Conservation (phyloP, 1,284 basidiomycete genomes). For the Boletus albobrunnescens region DNA sequence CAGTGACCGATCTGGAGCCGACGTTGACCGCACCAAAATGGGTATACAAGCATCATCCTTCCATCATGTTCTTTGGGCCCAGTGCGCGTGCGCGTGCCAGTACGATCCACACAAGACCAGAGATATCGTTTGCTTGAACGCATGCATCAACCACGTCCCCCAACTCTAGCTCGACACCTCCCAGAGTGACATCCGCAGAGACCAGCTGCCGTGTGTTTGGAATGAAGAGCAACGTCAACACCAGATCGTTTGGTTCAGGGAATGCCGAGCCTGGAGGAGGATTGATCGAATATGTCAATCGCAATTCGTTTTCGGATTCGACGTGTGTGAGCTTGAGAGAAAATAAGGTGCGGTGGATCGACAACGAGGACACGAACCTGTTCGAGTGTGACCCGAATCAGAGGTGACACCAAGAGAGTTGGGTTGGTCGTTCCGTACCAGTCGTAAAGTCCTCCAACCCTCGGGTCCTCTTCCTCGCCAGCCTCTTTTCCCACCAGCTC, state of each 20-base stretch:
- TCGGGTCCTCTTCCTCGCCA: constrained; percentile 62
- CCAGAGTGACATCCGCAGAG: constrained; percentile 49
- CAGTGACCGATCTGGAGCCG: background rate
- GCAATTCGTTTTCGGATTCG: constrained; percentile 70
- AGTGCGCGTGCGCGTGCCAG: constrained; percentile 41
- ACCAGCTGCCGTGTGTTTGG: constrained; percentile 64
- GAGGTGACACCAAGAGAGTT: background rate
- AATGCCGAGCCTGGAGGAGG: constrained; percentile 19
- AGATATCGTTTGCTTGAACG: constrained; percentile 64
- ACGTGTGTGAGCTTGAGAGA: constrained; percentile 57
- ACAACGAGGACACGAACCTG: constrained; percentile 68
- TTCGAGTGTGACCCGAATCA: background rate
- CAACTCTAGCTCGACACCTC: constrained; percentile 49
- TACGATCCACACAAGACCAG: constrained; percentile 66
- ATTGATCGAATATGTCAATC: constrained; percentile 57
- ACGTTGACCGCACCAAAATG: too few species aligned
- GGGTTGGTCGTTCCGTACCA: constrained; percentile 44
- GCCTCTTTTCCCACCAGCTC: constrained; percentile 56
- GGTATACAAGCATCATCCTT: constrained; percentile 1
- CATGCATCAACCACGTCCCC: constrained; percentile 61
- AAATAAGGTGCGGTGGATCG: constrained; percentile 59
- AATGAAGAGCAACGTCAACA: constrained; percentile 58
- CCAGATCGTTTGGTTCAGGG: constrained; percentile 34
- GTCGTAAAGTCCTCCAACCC: constrained; percentile 61
- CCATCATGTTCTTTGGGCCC: background rate